A percentile compares a stretch with the other conserved stretches of the same genome.
Evolutionary conservation across 1,284 basidiomycete genomes (phyloP).

Genomic region (Heterobasidion occidentale): DNA sequence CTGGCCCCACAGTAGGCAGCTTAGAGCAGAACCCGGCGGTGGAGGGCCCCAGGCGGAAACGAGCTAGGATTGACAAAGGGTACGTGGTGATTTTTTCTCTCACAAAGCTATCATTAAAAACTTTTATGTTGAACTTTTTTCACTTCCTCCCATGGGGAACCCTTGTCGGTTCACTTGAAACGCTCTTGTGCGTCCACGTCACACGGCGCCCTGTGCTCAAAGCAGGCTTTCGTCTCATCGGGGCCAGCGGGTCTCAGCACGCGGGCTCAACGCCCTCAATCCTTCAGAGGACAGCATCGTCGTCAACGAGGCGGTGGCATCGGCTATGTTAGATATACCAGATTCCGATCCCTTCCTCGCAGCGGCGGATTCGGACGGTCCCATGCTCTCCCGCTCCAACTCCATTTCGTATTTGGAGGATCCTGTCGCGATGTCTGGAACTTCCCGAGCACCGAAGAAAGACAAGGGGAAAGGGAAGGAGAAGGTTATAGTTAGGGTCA

Average conservation of each 20-base stretch:
- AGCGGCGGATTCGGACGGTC: slow-evolving; percentile 9
- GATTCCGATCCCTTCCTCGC: slow-evolving; percentile 29
- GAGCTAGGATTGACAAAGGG: slow-evolving; percentile 64
- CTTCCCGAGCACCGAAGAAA: slow-evolving; percentile 24
- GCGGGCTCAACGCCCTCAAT: slow-evolving; percentile 44
- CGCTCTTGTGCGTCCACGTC: slow-evolving; percentile 12
- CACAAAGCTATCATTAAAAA: background rate
- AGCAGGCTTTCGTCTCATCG: slow-evolving; percentile 50
- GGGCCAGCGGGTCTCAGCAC: slow-evolving; percentile 68
- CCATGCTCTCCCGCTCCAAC: slow-evolving; percentile 46
- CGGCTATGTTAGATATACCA: slow-evolving; percentile 28
- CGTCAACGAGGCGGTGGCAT: slow-evolving; percentile 22
- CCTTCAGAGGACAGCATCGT: slow-evolving; percentile 29
- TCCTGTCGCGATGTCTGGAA: slow-evolving; percentile 9
- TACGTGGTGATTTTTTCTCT: slow-evolving; percentile 27
- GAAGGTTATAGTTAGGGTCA: slow-evolving; percentile 41
- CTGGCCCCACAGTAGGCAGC: slow-evolving; percentile 36
- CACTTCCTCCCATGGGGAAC: slow-evolving; percentile 2
- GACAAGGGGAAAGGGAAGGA: slow-evolving; percentile 52
- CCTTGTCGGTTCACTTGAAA: slow-evolving; percentile 10
- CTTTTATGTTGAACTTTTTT: slow-evolving; percentile 1
- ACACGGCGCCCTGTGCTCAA: slow-evolving; percentile 8
- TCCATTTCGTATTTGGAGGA: slow-evolving; percentile 47
- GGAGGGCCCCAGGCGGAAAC: slow-evolving; percentile 62
- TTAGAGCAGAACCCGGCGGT: slow-evolving; percentile 48